Base-by-base conservation (phyloP, 345 rosid species). In the Boechera divaricarpa region DNA sequence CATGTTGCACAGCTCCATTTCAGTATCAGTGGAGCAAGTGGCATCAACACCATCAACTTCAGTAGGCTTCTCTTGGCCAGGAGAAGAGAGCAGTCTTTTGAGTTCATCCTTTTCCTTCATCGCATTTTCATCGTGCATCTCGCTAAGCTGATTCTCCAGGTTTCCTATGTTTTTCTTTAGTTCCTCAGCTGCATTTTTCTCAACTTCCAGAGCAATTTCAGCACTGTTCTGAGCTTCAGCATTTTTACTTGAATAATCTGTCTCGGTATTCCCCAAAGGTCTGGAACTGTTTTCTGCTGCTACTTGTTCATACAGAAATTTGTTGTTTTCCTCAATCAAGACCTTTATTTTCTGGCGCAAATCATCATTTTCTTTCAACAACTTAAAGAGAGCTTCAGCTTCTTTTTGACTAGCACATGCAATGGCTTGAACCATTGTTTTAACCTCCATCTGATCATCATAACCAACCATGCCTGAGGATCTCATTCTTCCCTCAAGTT, bases 371-470 rank as follows among this genome's bases (percentile, higher is more conserved):
- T 88, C 93, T 80, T 80, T 86, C 11, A 90, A 85, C 60, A 93
- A 77, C 77, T 73, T 81, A 54, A 82, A 88, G 79, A 83, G 97
- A 74, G 92, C 97, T 83, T 90, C 89, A 13, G 99, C 99, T 80
- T 95, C 98, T 84, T 88, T 87, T 76, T 91, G 86, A 84, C 94
- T 95, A 68, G 87, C 98, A 65, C 91, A 86, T 72, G 96, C 98
- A 71, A 95, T 95, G 71, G 93, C 97, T 79, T 95, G 98, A 64
- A 95, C 99, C 99, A 95, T 92, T 71, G 96, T 89, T 78, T 91
- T 85, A 61, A 93, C 85, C 81, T 95, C 99, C 79, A 88, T 71
- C 80, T 91, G 98, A 70, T 86, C 97, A 80, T 82, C 82, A 74
- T 71, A 84, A 57, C 82, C 86, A 51, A 76, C 76, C 26, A 9